Evolutionary conservation across 306 rosid species (phyloP), one percentile per base, ranked within the genome.

Genomic region (Oemleria cerasiformis): DNA sequence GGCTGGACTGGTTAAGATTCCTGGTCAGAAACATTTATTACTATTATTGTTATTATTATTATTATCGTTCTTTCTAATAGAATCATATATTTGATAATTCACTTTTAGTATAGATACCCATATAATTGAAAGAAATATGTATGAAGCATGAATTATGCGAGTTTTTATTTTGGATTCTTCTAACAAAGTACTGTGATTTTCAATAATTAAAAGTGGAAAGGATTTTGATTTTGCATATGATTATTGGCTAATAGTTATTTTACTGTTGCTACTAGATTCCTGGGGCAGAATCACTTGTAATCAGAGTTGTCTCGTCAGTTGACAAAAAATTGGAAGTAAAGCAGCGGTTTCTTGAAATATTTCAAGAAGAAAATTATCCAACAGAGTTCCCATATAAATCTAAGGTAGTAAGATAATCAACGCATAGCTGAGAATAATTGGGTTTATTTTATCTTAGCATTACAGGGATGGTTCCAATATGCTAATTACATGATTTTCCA

Each of bases 321-420:
- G 99, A 95, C 90, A 95, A 91, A 83, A 91, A 91, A 76, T 86
- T 95, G 78, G 97, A 95, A 86, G 99, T 95, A 68, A 95, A 95
- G 80, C 96, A 81, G 73, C 84, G 96, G 39, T 95, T 95, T 86
- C 77, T 91, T 75, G 99, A 95, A 78, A 91, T 91, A 67, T 95
- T 95, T 85, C 96, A 85, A 71, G 97, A 95, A 81, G 99, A 95
- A 53, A 91, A 95, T 81, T 91, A 95, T 82, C 96, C 99, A 16
- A 85, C 87, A 15, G 97, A 95, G 74, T 95, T 95, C 71, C 99
- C 97, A 21, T 95, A 95, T 67, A 95, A 91, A 83, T 95, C 99
- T 12, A 95, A 95, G 96, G 99, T 91, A 73, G 36, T 69, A 61
- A 57, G 72, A 69, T 45, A 71, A 6, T 34, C 43, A 57, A 15